Base-by-base conservation (phyloP, 1,284 basidiomycete species). In the Leccinum huronense region DNA sequence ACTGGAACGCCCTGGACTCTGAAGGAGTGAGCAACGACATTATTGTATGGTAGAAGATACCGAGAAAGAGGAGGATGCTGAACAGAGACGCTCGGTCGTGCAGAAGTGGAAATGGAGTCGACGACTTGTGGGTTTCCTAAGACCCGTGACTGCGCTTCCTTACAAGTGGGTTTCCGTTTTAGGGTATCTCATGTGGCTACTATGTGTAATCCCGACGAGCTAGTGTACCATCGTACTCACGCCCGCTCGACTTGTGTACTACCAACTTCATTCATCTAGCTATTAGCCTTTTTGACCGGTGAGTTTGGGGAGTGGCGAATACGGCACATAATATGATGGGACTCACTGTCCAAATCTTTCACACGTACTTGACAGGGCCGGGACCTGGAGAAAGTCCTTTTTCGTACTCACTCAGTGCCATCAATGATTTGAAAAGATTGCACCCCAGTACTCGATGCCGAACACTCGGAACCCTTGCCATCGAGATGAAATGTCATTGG, bases 1-100 rank as follows among this genome's bases (percentile, higher is more conserved):
- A 78, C 72, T 83, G 78, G 72, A 85, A 81, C 38, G 80, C 81
- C 68, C 78, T 76, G 14, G 83, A 75, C 73, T 85, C 83, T 30
- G 79, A 76, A 57, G 81, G 80, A 3, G 84, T 81, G 67, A 86
- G 77, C 40, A 86, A 72, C 16, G 80, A 75, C 80, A 80, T 80
- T 19, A 9, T 33, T 45, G 61, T 59, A 3, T n/a, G 45, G 34
- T 27, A 13, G 11, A 27, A 51, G 45, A 54, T 61, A 51, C 48
- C 5, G 34, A 56, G 30, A n/a, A 56, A 27, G 48, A 51, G 23
- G 13, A 8, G 3, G n/a, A 48, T 9, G n/a, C 9, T 27, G 23
- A 40, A 4, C 33, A 27, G 23, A 23, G 19, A 53, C 57, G 59
- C 27, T 40, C 30, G 19, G 61, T 58, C 45, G 62, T 58, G 14